These are phyloP conservation scores for Silene latifolia DNA, from an alignment of 148 eudicot genomes.

Conservation along the genomic window DNA sequence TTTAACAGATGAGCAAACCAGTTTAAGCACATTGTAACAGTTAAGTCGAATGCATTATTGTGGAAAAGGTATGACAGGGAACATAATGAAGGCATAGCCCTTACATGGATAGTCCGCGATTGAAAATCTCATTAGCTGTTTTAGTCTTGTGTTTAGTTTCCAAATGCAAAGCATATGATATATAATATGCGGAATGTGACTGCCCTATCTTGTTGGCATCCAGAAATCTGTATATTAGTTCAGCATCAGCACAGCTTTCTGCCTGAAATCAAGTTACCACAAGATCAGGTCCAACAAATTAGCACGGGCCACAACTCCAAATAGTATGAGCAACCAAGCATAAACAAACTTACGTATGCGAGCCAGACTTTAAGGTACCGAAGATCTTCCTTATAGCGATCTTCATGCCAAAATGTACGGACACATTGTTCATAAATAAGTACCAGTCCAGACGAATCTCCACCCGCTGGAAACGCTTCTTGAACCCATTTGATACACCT, in stretches of 20 bases:
- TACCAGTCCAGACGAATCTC: conserved; percentile 77
- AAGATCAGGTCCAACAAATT: background rate
- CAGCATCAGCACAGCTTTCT: conserved; percentile 88
- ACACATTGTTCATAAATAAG: conserved; percentile 88
- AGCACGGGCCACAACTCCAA: background rate
- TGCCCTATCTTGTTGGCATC: conserved; percentile 84
- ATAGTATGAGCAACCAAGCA: background rate
- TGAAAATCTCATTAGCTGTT: conserved; percentile 80
- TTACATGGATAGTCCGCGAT: conserved; percentile 72
- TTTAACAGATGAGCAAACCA: background rate
- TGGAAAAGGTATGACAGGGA: background rate
- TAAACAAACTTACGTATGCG: conserved; percentile 63
- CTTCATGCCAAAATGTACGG: conserved; percentile 84
- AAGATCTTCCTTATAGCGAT: conserved; percentile 69
- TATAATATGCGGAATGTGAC: conserved; percentile 65
- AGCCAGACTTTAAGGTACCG: conserved; percentile 91
- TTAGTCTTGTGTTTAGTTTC: conserved; percentile 68
- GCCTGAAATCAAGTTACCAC: conserved; percentile 55
- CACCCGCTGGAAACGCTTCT: conserved; percentile 88
- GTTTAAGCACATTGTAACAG: background rate
- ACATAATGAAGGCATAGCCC: conserved; percentile 5
- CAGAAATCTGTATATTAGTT: conserved; percentile 78
- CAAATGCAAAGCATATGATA: conserved; percentile 79
- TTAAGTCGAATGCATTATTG: too few species aligned
- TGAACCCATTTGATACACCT: conserved; percentile 99